These are phyloP conservation scores for Moringa oleifera DNA, from an alignment of 345 rosid species.

Conservation along the genomic window DNA sequence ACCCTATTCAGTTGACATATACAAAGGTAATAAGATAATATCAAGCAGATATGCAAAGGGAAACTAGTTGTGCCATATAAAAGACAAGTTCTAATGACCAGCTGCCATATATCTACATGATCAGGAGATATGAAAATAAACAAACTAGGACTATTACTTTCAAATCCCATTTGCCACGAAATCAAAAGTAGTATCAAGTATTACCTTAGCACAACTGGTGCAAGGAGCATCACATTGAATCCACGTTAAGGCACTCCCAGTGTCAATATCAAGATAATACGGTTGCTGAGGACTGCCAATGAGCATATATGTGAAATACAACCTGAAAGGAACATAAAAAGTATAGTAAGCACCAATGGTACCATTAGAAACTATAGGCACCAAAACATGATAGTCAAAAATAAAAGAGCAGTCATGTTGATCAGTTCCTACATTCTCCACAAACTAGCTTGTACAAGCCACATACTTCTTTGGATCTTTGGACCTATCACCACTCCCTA, in stretches of 20 bases:
- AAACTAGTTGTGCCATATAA: neutral
- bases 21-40: neutral
- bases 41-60: neutral
- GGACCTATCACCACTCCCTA: neutral
- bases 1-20: neutral
- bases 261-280: slow-evolving; percentile 81
- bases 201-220: slow-evolving; percentile 86
- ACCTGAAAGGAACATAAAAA: slow-evolving; percentile 27
- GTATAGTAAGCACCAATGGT: neutral
- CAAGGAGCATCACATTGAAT: slow-evolving; percentile 97
- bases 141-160: neutral
- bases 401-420: neutral
- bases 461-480: neutral
- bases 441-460: neutral
- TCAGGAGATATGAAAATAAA: neutral
- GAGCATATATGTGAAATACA: slow-evolving; percentile 67
- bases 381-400: neutral
- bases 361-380: neutral
- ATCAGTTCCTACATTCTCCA: neutral
- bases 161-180: neutral
- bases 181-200: neutral
- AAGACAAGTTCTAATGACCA: neutral
- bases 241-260: slow-evolving; percentile 97
- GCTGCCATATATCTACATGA: neutral
- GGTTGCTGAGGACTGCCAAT: slow-evolving; percentile 64